These are phyloP conservation scores for Pichia gijzeniarum DNA, from an alignment of 805 yeast genomes.

Conservation along the genomic window DNA sequence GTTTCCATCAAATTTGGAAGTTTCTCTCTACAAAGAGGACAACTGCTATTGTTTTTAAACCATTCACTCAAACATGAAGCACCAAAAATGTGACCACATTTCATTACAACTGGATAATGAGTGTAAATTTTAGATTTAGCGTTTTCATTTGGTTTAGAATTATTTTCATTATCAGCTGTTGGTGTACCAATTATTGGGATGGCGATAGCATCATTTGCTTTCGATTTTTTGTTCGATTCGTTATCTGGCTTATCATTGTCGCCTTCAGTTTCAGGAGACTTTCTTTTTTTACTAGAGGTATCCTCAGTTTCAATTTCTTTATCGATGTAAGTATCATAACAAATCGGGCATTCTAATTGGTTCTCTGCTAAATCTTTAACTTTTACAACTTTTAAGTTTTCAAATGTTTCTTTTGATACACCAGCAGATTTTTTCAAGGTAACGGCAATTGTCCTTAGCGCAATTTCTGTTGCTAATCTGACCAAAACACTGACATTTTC, in stretches of 20 bases:
- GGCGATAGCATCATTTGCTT: constrained; percentile 5
- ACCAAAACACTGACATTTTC: constrained; percentile 53
- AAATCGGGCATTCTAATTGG: constrained; percentile 49
- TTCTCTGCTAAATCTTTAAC: constrained; percentile 25
- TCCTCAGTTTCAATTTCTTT: constrained; percentile 10
- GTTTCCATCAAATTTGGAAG: constrained; percentile 32
- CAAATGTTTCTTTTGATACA: constrained; percentile 46
- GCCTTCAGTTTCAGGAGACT: constrained; percentile 5
- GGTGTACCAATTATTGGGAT: constrained; percentile 11
- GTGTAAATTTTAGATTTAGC: constrained; percentile 24
- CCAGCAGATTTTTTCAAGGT: constrained; percentile 46
- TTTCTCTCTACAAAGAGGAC: constrained; percentile 78
- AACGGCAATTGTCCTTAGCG: constrained; percentile 54
- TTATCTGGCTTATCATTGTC: neutral
- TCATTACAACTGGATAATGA: constrained; percentile 69
- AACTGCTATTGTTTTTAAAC: constrained; percentile 66
- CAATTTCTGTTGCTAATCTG: constrained; percentile 63
- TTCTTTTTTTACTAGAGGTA: constrained; percentile 3
- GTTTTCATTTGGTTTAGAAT: constrained; percentile 9
- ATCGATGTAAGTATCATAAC: constrained; percentile 50
- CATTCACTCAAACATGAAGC: constrained; percentile 77
- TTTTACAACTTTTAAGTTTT: constrained; percentile 37
- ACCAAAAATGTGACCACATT: constrained; percentile 87
- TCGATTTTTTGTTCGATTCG: constrained; percentile 8
- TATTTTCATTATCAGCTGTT: constrained; percentile 5